phyloP scores from a whole-genome alignment of 192 early-diverging fungal species.

The Helicostylum pulchrum region DNA sequence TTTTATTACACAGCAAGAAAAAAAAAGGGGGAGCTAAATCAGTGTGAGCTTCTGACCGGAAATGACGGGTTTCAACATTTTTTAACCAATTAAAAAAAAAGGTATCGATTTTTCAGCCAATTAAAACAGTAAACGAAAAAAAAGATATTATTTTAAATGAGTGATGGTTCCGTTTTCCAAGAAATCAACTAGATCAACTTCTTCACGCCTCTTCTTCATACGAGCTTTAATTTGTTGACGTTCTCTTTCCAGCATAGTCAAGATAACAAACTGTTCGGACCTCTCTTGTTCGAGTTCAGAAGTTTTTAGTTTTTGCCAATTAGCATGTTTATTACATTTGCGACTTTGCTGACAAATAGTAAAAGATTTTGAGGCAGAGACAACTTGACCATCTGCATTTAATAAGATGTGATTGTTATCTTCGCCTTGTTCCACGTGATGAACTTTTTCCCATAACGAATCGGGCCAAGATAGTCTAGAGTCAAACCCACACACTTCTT shows the following conservation, averaged over 20 bases:
- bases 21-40: too few species aligned
- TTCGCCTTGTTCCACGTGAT: conserved; percentile 26
- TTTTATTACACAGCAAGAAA: too few species aligned
- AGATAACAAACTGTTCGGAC: conserved; percentile 27
- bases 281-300: conserved; percentile 48
- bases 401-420: neutral
- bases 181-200: conserved; percentile 31
- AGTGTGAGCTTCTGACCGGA: too few species aligned
- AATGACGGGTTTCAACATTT: too few species aligned
- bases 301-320: conserved; percentile 49
- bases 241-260: conserved; percentile 33
- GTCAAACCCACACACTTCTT: conserved; percentile 45
- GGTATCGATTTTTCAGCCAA: too few species aligned
- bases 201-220: conserved; percentile 46
- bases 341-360: conserved; percentile 38
- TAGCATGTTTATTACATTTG: conserved; percentile 43
- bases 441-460: conserved; percentile 20
- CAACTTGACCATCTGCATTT: neutral
- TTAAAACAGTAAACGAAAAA: too few species aligned
- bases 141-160: conserved; percentile 4
- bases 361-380: conserved; percentile 9
- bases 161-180: conserved; percentile 43
- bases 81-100: too few species aligned
- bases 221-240: conserved; percentile 44
- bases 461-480: conserved; percentile 46